Percentiles rank a stretch among this genome's conserved stretches.
phyloP scores from a whole-genome alignment of 805 yeast genomes.

The Lipomyces mesembrius region DNA sequence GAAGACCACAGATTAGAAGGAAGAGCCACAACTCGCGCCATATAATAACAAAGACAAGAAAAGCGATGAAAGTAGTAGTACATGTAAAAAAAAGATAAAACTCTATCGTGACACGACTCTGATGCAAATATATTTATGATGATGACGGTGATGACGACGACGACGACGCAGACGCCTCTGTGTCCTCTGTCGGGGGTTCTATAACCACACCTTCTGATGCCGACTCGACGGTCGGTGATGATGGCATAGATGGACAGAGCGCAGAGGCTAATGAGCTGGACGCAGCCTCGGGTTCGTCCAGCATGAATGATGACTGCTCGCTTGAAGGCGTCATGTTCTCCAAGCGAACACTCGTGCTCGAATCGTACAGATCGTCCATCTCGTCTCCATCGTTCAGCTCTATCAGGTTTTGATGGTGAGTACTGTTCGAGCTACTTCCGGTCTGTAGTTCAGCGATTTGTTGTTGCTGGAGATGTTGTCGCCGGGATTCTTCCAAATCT shows the following conservation, averaged over 20 bases:
- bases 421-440: constrained; percentile 14
- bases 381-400: constrained; percentile 15
- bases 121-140: background rate
- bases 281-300: background rate
- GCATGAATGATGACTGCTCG: background rate
- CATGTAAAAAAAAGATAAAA: background rate
- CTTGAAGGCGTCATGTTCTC: constrained; percentile 6
- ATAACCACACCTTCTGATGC: background rate
- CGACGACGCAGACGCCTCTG: background rate
- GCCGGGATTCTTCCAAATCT: constrained; percentile 33
- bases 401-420: constrained; percentile 16
- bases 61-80: background rate
- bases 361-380: constrained; percentile 13
- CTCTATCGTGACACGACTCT: constrained; percentile 1
- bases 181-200: background rate
- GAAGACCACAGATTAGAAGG: background rate
- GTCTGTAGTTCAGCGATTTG: constrained; percentile 6
- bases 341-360: constrained; percentile 4
- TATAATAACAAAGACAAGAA: background rate
- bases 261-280: background rate
- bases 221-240: background rate
- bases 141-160: background rate
- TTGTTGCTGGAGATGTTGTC: constrained; percentile 29
- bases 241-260: background rate
- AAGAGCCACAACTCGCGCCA: background rate